Evolutionary conservation across 2,329 filamentous ascomycete species (phyloP), one percentile per base, ranked within the genome.

Genomic region (Ophiocordyceps camponoti-floridani): DNA sequence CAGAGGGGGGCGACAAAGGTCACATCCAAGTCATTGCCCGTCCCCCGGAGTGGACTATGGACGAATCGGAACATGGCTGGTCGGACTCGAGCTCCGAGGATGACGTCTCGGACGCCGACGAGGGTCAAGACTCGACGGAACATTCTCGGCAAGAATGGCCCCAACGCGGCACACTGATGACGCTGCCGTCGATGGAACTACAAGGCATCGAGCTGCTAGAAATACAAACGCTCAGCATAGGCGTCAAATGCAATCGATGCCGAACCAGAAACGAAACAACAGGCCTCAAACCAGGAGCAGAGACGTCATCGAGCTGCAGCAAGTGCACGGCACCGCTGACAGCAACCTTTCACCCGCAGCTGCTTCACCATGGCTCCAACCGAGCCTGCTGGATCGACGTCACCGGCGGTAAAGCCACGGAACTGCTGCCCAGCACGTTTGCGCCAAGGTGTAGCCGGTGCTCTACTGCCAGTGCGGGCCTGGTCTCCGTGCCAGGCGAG

Each of bases 361-460:
- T 86, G 46, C 74, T 91, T 49, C 85, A 91, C 60, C 67, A 73
- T 44, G 73, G 79, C 62, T 84, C 82, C 4, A 70, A 73, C n/a
- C 69, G 83, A 47, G 84, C 83, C 12, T 85, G 85, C 4, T 88
- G 88, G 57, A 61, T 93, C 47, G 84, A 91, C 57, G 62, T 85
- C 10, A 73, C 80, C 26, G 83, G 82, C 14, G 88, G 83, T 61
- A 79, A 76, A 6, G 72, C 84, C 9, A 69, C 77, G 41, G 85
- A 91, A 56, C 74, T 91, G 68, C 72, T 91, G 11, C 80, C 82
- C 45, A 87, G 82, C 60, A 79, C 77, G 38, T 89, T 93, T 62
- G 64, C 83, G 28, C 85, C 85, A 14, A 88, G 82, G 0, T 93
- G 85, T 58, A 71, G 74, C 1, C 70, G 74, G 54, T 93, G 85